Percentiles rank a stretch among this genome's conserved stretches.
phyloP scores from a whole-genome alignment of 331 rosid species.

The Quercus lobata region DNA sequence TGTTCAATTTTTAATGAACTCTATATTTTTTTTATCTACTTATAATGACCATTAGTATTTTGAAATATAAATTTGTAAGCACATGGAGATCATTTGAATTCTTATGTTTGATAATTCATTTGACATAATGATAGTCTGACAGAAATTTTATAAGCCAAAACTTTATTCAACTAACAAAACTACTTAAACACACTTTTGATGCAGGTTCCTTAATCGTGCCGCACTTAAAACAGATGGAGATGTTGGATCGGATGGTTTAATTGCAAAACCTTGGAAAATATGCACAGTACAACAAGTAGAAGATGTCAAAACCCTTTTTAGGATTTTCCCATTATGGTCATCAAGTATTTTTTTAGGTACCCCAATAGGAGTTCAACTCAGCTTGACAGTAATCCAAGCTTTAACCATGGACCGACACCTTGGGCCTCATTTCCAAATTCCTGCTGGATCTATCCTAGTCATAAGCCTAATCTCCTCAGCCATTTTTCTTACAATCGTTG shows the following conservation, averaged over 20 bases:
- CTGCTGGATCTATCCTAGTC: slow-evolving; percentile 47
- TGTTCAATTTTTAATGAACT: too few species aligned
- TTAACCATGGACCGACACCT: slow-evolving; percentile 56
- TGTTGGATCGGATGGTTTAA: slow-evolving; percentile 28
- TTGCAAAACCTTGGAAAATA: slow-evolving; percentile 54
- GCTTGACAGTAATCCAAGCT: slow-evolving; percentile 58
- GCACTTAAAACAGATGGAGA: slow-evolving; percentile 50
- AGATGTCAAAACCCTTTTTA: slow-evolving; percentile 44
- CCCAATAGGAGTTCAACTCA: slow-evolving; percentile 43
- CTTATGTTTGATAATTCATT: background rate
- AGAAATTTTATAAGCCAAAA: too few species aligned
- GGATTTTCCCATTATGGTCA: slow-evolving; percentile 53
- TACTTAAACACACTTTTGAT: background rate
- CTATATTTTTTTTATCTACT: too few species aligned
- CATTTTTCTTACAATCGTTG: slow-evolving; percentile 40
- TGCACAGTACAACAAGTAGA: slow-evolving; percentile 63
- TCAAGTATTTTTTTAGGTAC: slow-evolving; percentile 37
- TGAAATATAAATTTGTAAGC: too few species aligned
- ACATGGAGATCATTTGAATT: too few species aligned
- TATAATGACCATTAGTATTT: too few species aligned
- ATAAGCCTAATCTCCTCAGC: slow-evolving; percentile 29
- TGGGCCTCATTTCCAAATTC: slow-evolving; percentile 47
- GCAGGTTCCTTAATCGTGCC: slow-evolving; percentile 53
- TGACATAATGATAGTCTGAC: background rate
- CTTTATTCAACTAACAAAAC: too few species aligned